Percentiles rank a stretch among this genome's conserved stretches.
Evolutionary conservation across 805 yeast species (phyloP).

Genomic region (Blastobotrys americana): DNA sequence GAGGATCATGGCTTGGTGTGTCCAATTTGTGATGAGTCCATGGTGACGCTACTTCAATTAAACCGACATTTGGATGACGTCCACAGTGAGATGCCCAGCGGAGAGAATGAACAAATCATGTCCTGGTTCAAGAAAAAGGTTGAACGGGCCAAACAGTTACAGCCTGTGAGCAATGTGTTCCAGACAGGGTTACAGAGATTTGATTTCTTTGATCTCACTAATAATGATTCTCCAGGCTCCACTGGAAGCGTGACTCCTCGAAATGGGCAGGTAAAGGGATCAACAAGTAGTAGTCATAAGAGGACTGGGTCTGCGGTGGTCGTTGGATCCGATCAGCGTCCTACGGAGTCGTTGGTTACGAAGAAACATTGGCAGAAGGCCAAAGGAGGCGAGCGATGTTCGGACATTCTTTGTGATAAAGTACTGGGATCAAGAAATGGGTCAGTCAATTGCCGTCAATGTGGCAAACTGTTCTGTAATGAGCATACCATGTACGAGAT

Average conservation of each 20-base stretch:
- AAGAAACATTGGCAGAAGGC: slow-evolving; percentile 55
- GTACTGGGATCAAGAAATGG: slow-evolving; percentile 47
- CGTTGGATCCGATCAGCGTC: slow-evolving; percentile 1
- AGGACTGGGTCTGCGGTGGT: slow-evolving; percentile 3
- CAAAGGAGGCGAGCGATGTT: slow-evolving; percentile 38
- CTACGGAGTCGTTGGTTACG: slow-evolving; percentile 33
- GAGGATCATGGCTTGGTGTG: no score
- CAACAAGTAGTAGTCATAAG: slow-evolving; percentile 6
- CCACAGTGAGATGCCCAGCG: slow-evolving; percentile 39
- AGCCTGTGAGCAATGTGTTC: slow-evolving; percentile 26
- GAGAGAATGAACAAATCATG: slow-evolving; percentile 32
- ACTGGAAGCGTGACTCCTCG: slow-evolving; percentile 18
- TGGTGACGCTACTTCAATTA: slow-evolving; percentile 45
- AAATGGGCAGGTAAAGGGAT: slow-evolving; percentile 6
- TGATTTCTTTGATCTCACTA: slow-evolving; percentile 50
- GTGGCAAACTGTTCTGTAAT: slow-evolving; percentile 67
- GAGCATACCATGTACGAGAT: slow-evolving; percentile 51
- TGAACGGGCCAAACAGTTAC: slow-evolving; percentile 35
- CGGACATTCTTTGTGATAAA: slow-evolving; percentile 36
- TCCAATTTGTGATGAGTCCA: slow-evolving; percentile 61
- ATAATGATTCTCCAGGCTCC: not conserved
- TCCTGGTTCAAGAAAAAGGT: slow-evolving; percentile 40
- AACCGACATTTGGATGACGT: slow-evolving; percentile 67
- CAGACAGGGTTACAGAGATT: slow-evolving; percentile 38
- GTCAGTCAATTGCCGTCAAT: slow-evolving; percentile 61